Base-by-base conservation (phyloP, 2,329 filamentous ascomycete species). In the Teratosphaeria destructans region DNA sequence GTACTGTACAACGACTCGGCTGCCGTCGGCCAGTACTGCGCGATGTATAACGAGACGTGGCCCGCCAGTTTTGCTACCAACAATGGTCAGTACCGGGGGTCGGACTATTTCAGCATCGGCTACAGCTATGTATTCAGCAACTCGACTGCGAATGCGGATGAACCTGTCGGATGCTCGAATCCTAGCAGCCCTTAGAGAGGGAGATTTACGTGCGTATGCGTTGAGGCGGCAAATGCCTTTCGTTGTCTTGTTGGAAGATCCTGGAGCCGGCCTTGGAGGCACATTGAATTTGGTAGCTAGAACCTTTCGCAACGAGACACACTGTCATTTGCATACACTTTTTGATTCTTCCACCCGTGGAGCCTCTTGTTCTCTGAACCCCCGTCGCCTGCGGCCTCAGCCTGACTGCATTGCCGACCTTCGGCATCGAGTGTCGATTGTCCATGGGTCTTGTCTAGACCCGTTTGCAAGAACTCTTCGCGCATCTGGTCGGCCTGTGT, bases 1-100 rank as follows among this genome's bases (percentile, higher is more conserved):
- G 55, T 72, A 12, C 60, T 72, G n/a, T 61, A 66, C 39, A 67
- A 67, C 55, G 65, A 71, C 56, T 60, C 60, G 1, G 60, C 55
- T 37, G n/a, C 57, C 35, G 61, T 63, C 5, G 63, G 64, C 6
- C 69, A 73, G 59, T 68, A 69, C 62, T 72, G 70, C 60, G 57
- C 66, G 8, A 57, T 67, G 54, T 69, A 68, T 61, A 63, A 60
- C 34, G 57, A 65, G 61, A 61, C 59, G 35, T 67, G 66, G 67
- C 57, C 62, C 5, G 57, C 29, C 16, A 55, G 23, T n/a, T 70
- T 63, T 43, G 68, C 67, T 10, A 67, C 63, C 49, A 70, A 70
- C 57, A 59, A 54, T 27, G 68, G 66, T 14, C 64, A 70, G 52
- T 66, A 59, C 54, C 47, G 60, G 5, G 66, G 63, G 1, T 27